phyloP scores from a whole-genome alignment of 1,284 basidiomycete species.

The Peniophora sp. region DNA sequence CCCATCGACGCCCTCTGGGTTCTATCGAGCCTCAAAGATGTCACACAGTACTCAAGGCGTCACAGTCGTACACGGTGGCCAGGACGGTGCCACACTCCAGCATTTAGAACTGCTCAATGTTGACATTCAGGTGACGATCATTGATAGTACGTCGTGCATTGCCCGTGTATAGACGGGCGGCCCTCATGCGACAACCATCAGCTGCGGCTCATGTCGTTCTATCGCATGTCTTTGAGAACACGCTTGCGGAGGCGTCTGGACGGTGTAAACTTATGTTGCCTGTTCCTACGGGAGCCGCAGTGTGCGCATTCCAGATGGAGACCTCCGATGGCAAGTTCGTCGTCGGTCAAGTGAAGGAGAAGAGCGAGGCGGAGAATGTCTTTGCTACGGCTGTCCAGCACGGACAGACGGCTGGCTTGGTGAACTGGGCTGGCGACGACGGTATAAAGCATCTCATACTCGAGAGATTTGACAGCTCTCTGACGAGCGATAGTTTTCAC shows the following conservation, averaged over 20 bases:
- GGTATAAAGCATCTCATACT: conserved; percentile 26
- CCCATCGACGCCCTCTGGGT: too few species aligned
- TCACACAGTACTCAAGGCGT: neutral
- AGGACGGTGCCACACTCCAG: conserved; percentile 14
- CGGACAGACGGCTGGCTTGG: conserved; percentile 35
- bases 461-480: conserved; percentile 1
- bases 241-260: conserved; percentile 23
- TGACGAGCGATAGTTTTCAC: conserved; percentile 36
- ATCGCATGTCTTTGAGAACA: conserved; percentile 40
- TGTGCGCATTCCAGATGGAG: conserved; percentile 41
- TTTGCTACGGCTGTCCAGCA: conserved; percentile 33
- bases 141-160: conserved; percentile 32
- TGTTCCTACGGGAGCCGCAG: conserved; percentile 43
- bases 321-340: conserved; percentile 31
- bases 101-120: conserved; percentile 38
- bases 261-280: conserved; percentile 53
- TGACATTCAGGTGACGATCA: conserved; percentile 28
- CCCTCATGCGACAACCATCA: conserved; percentile 12
- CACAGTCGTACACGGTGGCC: conserved; percentile 25
- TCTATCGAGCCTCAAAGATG: too few species aligned
- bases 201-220: conserved; percentile 44
- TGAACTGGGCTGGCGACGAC: conserved; percentile 44
- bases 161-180: too few species aligned
- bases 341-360: conserved; percentile 43
- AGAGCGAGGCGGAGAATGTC: conserved; percentile 30